phyloP scores from a whole-genome alignment of 176 grass and related monocot species.

The Raddia distichophylla region DNA sequence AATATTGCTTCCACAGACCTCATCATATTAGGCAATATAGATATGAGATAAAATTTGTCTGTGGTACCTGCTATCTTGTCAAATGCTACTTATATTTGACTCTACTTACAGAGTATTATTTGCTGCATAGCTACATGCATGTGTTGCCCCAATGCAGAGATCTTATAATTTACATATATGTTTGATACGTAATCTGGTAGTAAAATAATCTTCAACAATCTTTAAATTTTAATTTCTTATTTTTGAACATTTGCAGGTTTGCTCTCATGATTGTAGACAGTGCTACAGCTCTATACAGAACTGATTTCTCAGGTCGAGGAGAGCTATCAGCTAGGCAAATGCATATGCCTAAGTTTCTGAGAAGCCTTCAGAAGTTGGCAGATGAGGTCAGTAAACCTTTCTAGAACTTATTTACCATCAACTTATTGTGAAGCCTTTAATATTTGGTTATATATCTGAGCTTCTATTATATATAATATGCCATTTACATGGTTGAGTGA shows the following conservation, averaged over 20 bases:
- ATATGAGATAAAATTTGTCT: slow-evolving; percentile 19
- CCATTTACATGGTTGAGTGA: neutral
- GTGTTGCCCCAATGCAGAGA: neutral
- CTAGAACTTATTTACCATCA: neutral
- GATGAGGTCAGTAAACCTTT: slow-evolving; percentile 63
- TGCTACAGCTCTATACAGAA: slow-evolving; percentile 91
- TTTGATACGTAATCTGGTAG: slow-evolving; percentile 1
- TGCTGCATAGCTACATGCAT: neutral
- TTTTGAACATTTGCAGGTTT: slow-evolving; percentile 60
- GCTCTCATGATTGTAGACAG: slow-evolving; percentile 98
- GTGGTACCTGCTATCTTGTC: neutral
- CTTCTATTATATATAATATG: neutral
- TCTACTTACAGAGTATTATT: slow-evolving; percentile 5
- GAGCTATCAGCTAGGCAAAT: slow-evolving; percentile 96
- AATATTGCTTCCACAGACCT: neutral
- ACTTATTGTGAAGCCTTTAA: neutral
- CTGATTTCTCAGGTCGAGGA: slow-evolving; percentile 96
- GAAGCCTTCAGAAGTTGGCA: slow-evolving; percentile 92
- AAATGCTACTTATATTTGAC: neutral
- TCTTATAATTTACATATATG: neutral
- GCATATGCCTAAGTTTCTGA: slow-evolving; percentile 92
- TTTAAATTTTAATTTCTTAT: slow-evolving; percentile 4
- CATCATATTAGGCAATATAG: neutral
- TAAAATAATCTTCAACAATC: neutral
- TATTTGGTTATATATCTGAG: neutral